Evolutionary conservation across 192 early-diverging fungal species (phyloP), one percentile per base, ranked within the genome.

Genomic region (Backusella mclennaniae): DNA sequence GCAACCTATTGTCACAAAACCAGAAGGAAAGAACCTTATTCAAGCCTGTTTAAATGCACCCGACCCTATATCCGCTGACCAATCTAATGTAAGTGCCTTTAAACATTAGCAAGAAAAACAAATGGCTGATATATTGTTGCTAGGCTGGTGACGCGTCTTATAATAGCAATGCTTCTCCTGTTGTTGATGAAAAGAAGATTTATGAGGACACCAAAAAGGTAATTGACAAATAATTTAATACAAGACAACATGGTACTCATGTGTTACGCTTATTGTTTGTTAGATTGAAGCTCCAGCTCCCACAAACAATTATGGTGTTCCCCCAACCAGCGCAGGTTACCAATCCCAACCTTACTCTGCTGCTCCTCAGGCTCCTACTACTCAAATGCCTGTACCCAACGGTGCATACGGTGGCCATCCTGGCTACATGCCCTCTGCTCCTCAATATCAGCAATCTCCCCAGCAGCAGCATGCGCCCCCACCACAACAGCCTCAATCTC

Each of bases 11-110:
- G 95, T 98, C 73, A 95, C 95, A 26, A 93, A 96, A 83, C 85
- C 93, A 11, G 94, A 97, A 77, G 96, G 95, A 67, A 96, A 97
- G 82, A 94, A 93, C 73, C 86, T 97, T 59, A 98, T 98, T 82
- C 96, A 98, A 81, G 86, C 90, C 6, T 98, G 96, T 80, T 86
- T 98, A 71, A 96, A 96, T 85, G 90, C 94, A 17, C 91, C 93
- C n/a, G 96, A 97, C 74, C 69, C 74, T 21, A 46, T 38, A 44
- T 8, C 26, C 1, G 39, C n/a, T 42, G 29, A 38, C 44, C 35
- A 36, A 44, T 29, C 33, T 41, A 44, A 23, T 71, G 35, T 71
- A 71, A 26, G 15, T 71, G 35, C 38, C 11, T 39, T 39, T 39
- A 11, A 39, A 21, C 7, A 70, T n/a, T 70, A 35, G 2, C 33